These are phyloP conservation scores for Rhizophagus clarus DNA, from an alignment of 192 early-diverging fungal species.

Conservation along the genomic window DNA sequence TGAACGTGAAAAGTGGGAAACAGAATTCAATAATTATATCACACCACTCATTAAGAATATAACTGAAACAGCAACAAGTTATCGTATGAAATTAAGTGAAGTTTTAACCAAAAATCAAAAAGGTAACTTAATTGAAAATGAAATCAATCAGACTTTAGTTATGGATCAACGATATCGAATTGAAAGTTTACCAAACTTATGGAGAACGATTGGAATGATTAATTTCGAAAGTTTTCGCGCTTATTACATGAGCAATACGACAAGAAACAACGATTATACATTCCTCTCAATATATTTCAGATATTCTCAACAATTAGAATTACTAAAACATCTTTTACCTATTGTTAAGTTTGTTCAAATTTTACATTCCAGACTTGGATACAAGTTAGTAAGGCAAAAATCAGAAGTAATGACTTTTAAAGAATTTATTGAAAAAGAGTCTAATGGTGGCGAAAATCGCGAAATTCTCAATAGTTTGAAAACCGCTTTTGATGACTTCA, in stretches of 20 bases:
- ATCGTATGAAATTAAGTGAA: background rate
- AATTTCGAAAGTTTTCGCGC: constrained; percentile 20
- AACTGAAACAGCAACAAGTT: background rate
- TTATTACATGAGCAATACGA: constrained; percentile 4
- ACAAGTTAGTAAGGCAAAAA: constrained; percentile 11
- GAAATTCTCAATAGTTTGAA: background rate
- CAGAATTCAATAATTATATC: background rate
- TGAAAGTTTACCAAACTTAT: constrained; percentile 17
- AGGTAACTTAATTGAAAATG: background rate
- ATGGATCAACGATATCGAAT: constrained; percentile 17
- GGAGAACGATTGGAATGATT: constrained; percentile 5
- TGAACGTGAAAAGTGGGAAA: background rate
- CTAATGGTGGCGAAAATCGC: no score
- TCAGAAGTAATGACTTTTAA: background rate
- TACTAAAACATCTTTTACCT: constrained; percentile 18
- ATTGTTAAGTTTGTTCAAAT: constrained; percentile 31
- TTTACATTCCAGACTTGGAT: background rate
- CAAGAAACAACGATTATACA: background rate
- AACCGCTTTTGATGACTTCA: constrained; percentile 20
- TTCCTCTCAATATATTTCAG: constrained; percentile 26
- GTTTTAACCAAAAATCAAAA: background rate
- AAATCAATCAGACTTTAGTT: constrained; percentile 16
- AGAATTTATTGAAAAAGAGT: background rate
- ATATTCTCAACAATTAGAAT: constrained; percentile 7
- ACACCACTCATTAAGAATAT: background rate